Conservation (phyloP, 1,284 basidiomycete genomes). For the Tremellales sp. region DNA sequence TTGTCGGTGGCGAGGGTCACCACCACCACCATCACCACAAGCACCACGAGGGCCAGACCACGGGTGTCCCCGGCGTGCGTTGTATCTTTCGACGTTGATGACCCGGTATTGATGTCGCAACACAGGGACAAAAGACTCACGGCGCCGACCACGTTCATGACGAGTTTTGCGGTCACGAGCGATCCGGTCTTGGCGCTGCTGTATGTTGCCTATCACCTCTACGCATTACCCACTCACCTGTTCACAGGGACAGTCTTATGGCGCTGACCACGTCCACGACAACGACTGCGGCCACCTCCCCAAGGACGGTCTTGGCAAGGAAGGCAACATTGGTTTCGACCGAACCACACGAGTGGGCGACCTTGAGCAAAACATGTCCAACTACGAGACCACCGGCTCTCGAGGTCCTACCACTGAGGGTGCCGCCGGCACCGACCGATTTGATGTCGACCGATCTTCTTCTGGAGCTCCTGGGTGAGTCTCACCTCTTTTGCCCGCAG, state of each 20-base stretch:
- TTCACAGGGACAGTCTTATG: background rate
- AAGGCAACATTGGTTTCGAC: too few relatives aligned
- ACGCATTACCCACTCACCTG: too few relatives aligned
- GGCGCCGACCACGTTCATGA: constrained; percentile 1
- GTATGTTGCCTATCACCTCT: too few relatives aligned
- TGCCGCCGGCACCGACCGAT: constrained; percentile 33
- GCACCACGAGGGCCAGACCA: constrained; percentile 1
- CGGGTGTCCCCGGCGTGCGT: constrained; percentile 1
- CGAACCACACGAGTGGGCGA: constrained; percentile 21
- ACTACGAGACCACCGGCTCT: constrained; percentile 22
- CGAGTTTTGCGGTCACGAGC: too few relatives aligned
- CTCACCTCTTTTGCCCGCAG: background rate
- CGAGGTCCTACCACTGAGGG: constrained; percentile 26
- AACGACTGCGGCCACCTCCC: background rate
- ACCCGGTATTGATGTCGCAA: too few relatives aligned
- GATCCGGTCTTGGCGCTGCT: too few relatives aligned
- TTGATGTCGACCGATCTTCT: constrained; percentile 22
- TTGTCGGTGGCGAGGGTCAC: constrained; percentile 8
- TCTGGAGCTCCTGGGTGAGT: constrained; percentile 1
- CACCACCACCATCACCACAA: constrained; percentile 13
- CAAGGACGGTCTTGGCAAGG: too few relatives aligned
- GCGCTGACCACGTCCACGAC: background rate
- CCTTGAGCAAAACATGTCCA: constrained; percentile 13
- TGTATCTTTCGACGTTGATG: background rate
- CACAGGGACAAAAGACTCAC: background rate